Conservation (phyloP, 176 grass and related monocot genomes). For the Triticum timopheevii region DNA sequence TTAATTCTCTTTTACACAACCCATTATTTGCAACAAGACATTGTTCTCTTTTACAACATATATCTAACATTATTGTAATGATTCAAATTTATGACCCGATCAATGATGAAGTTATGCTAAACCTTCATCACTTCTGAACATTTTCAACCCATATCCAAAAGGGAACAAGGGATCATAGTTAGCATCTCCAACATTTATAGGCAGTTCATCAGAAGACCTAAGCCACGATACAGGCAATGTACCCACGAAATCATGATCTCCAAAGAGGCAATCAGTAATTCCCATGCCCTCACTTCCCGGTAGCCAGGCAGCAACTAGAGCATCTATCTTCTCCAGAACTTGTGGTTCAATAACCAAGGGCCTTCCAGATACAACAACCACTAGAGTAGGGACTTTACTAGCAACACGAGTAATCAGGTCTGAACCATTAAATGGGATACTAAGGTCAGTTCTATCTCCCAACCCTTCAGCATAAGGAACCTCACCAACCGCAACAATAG, state of each 20-base stretch:
- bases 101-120: constrained; percentile 5
- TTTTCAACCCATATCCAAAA: constrained; percentile 74
- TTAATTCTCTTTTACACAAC: constrained; percentile 24
- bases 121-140: background rate
- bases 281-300: constrained; percentile 76
- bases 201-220: constrained; percentile 67
- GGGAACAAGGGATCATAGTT: constrained; percentile 79
- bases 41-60: constrained; percentile 17
- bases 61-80: background rate
- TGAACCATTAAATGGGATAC: constrained; percentile 63
- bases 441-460: constrained; percentile 71
- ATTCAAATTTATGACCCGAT: constrained; percentile 23
- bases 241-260: constrained; percentile 76
- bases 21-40: background rate
- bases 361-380: constrained; percentile 73
- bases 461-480: constrained; percentile 63
- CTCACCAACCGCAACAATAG: constrained; percentile 79
- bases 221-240: constrained; percentile 79
- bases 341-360: constrained; percentile 67
- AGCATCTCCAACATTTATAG: constrained; percentile 49
- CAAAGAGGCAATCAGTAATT: constrained; percentile 76
- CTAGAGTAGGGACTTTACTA: constrained; percentile 53
- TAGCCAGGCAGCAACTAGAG: constrained; percentile 78
- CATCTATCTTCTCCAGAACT: constrained; percentile 59
- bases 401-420: constrained; percentile 48